Evolutionary conservation across 768 basidiomycete species (phyloP), one percentile per base, ranked within the genome.

Genomic region (Daedalea quercina): DNA sequence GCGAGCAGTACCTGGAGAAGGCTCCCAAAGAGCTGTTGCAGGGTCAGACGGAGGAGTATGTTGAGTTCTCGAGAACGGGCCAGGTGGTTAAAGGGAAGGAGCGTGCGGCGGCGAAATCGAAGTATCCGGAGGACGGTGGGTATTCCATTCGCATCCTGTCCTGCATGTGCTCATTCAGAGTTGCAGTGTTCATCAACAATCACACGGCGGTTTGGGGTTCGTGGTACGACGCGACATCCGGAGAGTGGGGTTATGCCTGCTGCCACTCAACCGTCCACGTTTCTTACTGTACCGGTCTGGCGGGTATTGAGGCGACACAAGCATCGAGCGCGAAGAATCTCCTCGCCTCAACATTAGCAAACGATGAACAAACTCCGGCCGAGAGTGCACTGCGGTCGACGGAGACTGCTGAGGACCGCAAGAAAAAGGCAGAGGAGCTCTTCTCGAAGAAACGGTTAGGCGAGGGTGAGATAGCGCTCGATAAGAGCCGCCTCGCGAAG

Each of bases 141-240:
- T 76, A 3, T 24, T 43, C 53, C 54, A 22, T 34, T 28, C 35
- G 52, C 20, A 50, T 22, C 25, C 9, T 46, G 40, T 11, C 6
- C 31, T 31, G 34, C 54, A 24, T 44, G 15, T 20, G 17, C 17
- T 20, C 46, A 17, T 35, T 54, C 55, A 58, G 55, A 52, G 20
- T 19, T 58, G 1, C 57, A 97, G 94, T 94, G 7, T 85, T 80
- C 60, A 73, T 88, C 63, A 94, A 94, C 69, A 99, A 99, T 64
- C 96, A 99, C 63, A 93, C 87, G 0, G 75, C 82, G 3, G 85
- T 97, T n/a, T 99, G 96, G 96, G 96, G 96, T 43, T 99, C 96
- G 42, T 98, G 85, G 84, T 98, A 90, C 66, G 84, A 90, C 58
- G 55, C 73, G 15, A 71, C 79, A 12, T 76, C 78, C 2, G 81